Evolutionary conservation across 2,329 filamentous ascomycete species (phyloP).

Genomic region (Aureobasidium musti): DNA sequence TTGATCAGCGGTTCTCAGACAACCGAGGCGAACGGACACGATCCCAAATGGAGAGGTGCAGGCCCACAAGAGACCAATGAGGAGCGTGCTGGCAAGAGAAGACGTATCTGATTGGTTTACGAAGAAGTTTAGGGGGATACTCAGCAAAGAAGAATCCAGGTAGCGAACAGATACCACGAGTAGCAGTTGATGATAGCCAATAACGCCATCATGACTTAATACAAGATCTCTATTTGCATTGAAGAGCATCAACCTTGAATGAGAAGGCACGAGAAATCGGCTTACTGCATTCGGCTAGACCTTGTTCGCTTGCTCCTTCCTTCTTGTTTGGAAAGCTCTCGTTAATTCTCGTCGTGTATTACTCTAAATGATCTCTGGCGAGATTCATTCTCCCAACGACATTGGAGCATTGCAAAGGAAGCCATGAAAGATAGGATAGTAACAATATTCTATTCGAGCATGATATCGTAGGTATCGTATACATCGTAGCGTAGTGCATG

Average conservation of each 20-base stretch:
- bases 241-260: background rate
- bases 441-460: background rate
- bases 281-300: background rate
- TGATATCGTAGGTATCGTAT: conserved; percentile 17
- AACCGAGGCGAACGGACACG: background rate
- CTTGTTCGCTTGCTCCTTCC: background rate
- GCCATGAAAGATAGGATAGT: background rate
- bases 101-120: conserved; percentile 3
- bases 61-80: conserved; percentile 7
- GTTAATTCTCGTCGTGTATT: background rate
- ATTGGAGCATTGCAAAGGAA: background rate
- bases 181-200: background rate
- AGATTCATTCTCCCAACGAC: background rate
- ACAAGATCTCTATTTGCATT: background rate
- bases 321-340: background rate
- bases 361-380: no score
- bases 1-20: background rate
- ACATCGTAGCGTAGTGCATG: conserved; percentile 1
- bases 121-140: background rate
- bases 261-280: background rate
- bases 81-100: conserved; percentile 23
- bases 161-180: background rate
- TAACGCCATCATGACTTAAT: background rate
- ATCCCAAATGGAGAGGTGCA: conserved; percentile 8
- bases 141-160: background rate